phyloP scores from a whole-genome alignment of 2,329 filamentous ascomycete genomes.

The Furcasterigmium sp. region DNA sequence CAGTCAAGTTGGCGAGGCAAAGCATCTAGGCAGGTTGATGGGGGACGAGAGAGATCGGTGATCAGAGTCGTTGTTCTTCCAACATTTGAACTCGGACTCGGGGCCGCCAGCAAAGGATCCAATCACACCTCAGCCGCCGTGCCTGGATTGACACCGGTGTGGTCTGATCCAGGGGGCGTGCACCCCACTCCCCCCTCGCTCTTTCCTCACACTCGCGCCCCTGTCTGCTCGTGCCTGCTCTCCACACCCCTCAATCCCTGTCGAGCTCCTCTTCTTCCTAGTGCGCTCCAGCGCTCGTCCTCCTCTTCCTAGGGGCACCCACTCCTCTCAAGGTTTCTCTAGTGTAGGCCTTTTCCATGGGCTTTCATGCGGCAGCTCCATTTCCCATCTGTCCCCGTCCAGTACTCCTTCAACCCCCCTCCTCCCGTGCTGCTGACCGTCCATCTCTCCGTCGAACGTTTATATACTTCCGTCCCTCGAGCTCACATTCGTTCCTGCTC shows the following conservation, averaged over 20 bases:
- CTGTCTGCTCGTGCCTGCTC: not conserved
- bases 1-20: too few species aligned
- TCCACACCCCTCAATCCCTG: not conserved
- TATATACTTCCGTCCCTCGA: not conserved
- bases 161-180: too few species aligned
- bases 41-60: too few species aligned
- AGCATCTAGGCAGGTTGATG: too few species aligned
- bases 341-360: conserved; percentile 2
- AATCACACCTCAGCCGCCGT: too few species aligned
- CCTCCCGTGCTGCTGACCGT: not conserved
- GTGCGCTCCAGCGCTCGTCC: not conserved
- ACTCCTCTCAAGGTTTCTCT: conserved; percentile 1
- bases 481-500: not conserved
- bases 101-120: too few species aligned
- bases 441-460: not conserved
- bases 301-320: not conserved
- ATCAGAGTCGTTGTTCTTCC: not conserved
- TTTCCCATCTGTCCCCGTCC: conserved; percentile 1
- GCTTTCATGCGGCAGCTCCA: conserved; percentile 6
- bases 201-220: not conserved
- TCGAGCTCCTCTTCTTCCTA: not conserved
- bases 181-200: not conserved
- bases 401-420: conserved; percentile 1
- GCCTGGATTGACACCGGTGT: too few species aligned
- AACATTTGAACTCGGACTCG: too few species aligned